Evolutionary conservation across 2,329 filamentous ascomycete genomes (phyloP).

Genomic region (Apiospora koreana): DNA sequence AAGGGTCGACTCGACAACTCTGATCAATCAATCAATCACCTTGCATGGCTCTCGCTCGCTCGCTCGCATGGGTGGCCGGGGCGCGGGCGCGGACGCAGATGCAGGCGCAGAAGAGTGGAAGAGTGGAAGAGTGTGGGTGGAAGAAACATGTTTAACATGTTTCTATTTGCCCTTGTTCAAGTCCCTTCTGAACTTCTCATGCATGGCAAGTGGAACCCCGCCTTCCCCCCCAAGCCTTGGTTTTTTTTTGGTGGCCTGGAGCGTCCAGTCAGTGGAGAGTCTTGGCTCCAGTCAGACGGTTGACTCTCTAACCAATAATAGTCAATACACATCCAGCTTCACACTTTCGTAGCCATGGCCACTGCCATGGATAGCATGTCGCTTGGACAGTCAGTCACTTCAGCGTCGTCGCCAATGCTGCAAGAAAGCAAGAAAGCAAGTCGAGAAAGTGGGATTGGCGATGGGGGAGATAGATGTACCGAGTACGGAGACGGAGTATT

Average conservation of each 20-base stretch:
- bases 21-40: background rate
- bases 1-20: too few relatives aligned
- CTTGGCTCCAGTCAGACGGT: background rate
- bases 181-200: too few relatives aligned
- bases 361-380: too few relatives aligned
- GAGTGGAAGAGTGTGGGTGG: background rate
- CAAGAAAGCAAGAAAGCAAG: background rate
- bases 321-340: too few relatives aligned
- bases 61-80: background rate
- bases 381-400: background rate
- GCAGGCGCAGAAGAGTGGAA: background rate
- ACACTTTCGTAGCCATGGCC: too few relatives aligned
- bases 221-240: background rate
- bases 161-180: background rate
- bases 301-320: background rate
- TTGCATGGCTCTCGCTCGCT: background rate
- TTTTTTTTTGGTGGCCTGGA: background rate
- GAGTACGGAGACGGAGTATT: too few relatives aligned
- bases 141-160: conserved; percentile 9
- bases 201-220: conserved; percentile 2
- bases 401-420: background rate
- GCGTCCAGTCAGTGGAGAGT: background rate
- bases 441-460: background rate
- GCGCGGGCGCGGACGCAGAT: background rate
- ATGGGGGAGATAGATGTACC: too few relatives aligned